These are phyloP conservation scores for Plectosphaerella sp. DNA, from an alignment of 2,329 filamentous ascomycete genomes.

Conservation along the genomic window DNA sequence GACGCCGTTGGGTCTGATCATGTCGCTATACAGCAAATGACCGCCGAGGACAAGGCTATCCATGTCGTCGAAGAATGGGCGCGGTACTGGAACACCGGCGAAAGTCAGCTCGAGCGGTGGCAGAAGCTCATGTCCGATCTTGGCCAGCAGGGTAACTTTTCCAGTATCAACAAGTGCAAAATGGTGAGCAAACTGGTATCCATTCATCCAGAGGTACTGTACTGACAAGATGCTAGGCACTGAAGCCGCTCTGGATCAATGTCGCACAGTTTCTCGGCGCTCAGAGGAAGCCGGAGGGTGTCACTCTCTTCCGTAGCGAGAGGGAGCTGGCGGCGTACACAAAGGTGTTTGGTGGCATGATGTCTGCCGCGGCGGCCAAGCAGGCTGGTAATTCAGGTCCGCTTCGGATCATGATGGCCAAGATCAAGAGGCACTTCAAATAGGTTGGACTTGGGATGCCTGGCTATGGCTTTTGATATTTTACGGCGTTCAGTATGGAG, in stretches of 20 bases:
- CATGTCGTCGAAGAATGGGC: slow-evolving; percentile 12
- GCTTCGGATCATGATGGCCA: not conserved
- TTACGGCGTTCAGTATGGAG: no score
- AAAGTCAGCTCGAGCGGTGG: slow-evolving; percentile 32
- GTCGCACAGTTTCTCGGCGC: slow-evolving; percentile 42
- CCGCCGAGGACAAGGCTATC: no score
- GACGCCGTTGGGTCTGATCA: no score
- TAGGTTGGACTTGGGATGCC: no score
- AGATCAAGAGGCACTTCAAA: slow-evolving; percentile 40
- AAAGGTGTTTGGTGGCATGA: not conserved
- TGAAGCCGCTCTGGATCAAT: slow-evolving; percentile 40
- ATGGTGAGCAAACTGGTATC: slow-evolving; percentile 27
- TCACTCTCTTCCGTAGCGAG: slow-evolving; percentile 27
- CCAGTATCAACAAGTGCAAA: slow-evolving; percentile 39
- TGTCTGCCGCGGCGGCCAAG: no score
- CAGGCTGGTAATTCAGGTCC: not conserved
- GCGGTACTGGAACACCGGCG: not conserved
- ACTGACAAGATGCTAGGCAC: slow-evolving; percentile 23
- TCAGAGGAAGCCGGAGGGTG: slow-evolving; percentile 15
- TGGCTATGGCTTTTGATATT: no score
- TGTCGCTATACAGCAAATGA: no score
- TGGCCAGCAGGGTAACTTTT: slow-evolving; percentile 27
- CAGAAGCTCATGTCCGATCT: slow-evolving; percentile 39
- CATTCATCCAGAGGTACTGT: not conserved
- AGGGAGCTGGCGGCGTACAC: slow-evolving; percentile 31